phyloP scores from a whole-genome alignment of 495 filamentous ascomycete species.

The Penicilliopsis zonata region DNA sequence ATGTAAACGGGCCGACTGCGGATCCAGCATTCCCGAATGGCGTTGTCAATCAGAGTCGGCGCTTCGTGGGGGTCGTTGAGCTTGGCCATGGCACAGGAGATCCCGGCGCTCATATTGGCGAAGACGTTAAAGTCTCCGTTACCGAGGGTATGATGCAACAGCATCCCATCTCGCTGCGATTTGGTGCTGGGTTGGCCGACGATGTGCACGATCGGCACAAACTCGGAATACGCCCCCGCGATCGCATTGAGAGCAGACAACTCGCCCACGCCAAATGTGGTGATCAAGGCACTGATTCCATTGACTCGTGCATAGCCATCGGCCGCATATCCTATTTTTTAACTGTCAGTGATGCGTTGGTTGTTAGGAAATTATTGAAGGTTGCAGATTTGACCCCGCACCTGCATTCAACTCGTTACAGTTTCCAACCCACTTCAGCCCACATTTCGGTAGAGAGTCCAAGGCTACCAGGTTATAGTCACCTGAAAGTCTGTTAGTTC shows the following conservation, averaged over 20 bases:
- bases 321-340: constrained; percentile 50
- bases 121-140: constrained; percentile 89
- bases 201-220: constrained; percentile 51
- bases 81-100: constrained; percentile 58
- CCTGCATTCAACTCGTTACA: constrained; percentile 59
- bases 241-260: constrained; percentile 57
- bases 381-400: constrained; percentile 12
- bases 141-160: constrained; percentile 90
- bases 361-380: neutral
- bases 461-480: constrained; percentile 44
- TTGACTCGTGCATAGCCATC: constrained; percentile 63
- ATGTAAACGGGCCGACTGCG: constrained; percentile 72
- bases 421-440: constrained; percentile 55
- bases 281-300: constrained; percentile 51
- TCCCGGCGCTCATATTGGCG: constrained; percentile 57
- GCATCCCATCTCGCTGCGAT: constrained; percentile 40
- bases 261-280: constrained; percentile 62
- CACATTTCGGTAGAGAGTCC: constrained; percentile 48
- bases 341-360: no score
- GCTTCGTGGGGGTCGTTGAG: constrained; percentile 60
- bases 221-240: constrained; percentile 51
- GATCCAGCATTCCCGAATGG: constrained; percentile 67
- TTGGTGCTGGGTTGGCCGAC: constrained; percentile 46
- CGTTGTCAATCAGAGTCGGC: constrained; percentile 65
- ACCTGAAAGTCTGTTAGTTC: constrained; percentile 6